These are phyloP conservation scores for Fomitopsis betulina DNA, from an alignment of 1,284 basidiomycete species.

Conservation along the genomic window DNA sequence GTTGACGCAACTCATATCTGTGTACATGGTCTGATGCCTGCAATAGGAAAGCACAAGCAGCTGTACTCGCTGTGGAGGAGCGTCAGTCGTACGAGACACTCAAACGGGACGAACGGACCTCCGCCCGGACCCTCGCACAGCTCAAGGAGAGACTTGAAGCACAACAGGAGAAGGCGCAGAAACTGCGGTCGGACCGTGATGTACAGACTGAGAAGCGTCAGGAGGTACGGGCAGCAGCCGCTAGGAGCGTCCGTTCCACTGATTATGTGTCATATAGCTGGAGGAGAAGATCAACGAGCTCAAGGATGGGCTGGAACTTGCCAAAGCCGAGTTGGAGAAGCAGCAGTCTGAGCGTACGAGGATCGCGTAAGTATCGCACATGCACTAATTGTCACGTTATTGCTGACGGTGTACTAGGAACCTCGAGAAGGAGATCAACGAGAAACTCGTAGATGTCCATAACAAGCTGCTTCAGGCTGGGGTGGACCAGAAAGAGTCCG, in stretches of 20 bases:
- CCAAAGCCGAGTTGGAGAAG: conserved; percentile 70
- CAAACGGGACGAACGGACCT: conserved; percentile 79
- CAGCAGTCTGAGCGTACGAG: conserved; percentile 71
- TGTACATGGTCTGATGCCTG: neutral
- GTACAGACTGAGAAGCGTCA: conserved; percentile 52
- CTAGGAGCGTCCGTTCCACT: neutral
- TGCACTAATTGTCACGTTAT: neutral
- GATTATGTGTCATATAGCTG: conserved; percentile 35
- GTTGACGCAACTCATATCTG: conserved; percentile 20
- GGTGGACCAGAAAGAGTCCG: conserved; percentile 81
- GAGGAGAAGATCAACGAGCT: conserved; percentile 53
- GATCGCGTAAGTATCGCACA: conserved; percentile 50
- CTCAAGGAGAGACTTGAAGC: conserved; percentile 67
- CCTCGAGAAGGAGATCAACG: conserved; percentile 86
- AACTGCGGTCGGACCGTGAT: conserved; percentile 58
- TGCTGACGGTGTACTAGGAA: conserved; percentile 49
- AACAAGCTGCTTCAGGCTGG: conserved; percentile 86
- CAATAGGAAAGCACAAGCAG: conserved; percentile 71
- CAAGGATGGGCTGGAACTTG: conserved; percentile 49
- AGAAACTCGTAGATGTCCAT: conserved; percentile 82
- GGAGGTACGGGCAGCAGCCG: conserved; percentile 41
- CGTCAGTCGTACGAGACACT: conserved; percentile 83
- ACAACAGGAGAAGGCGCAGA: conserved; percentile 55
- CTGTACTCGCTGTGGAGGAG: conserved; percentile 78
- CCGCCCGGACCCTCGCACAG: conserved; percentile 62